Evolutionary conservation across 164 flowering plant genomes (phyloP).

Genomic region (Magnolia sinica): DNA sequence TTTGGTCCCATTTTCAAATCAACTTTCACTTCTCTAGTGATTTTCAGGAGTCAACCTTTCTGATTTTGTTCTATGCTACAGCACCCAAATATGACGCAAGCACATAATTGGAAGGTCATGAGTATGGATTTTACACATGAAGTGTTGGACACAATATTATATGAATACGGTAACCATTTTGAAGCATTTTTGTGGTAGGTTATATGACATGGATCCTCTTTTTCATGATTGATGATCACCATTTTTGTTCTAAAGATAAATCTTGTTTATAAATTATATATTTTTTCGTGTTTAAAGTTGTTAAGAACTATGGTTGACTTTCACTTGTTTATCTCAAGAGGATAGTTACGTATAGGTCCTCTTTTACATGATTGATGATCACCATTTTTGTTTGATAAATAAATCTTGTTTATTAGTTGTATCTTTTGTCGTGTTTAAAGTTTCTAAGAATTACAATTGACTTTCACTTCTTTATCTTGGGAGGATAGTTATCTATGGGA

Average conservation of each 20-base stretch:
- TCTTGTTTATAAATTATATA: background rate
- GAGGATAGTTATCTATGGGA: conserved; percentile 77
- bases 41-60: too few species aligned
- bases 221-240: background rate
- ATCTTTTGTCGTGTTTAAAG: background rate
- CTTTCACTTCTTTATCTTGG: background rate
- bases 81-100: too few species aligned
- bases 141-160: too few species aligned
- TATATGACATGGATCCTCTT: background rate
- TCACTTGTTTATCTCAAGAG: background rate
- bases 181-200: too few species aligned
- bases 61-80: too few species aligned
- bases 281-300: background rate
- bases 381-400: background rate
- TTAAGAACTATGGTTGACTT: background rate
- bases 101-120: too few species aligned
- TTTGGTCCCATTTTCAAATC: too few species aligned
- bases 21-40: too few species aligned
- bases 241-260: too few species aligned
- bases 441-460: conserved; percentile 2
- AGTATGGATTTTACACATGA: too few species aligned
- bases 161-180: too few species aligned
- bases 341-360: background rate
- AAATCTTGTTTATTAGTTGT: background rate
- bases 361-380: background rate